Conservation (phyloP, 2,329 filamentous ascomycete genomes). For the Colletotrichum tropicale region DNA sequence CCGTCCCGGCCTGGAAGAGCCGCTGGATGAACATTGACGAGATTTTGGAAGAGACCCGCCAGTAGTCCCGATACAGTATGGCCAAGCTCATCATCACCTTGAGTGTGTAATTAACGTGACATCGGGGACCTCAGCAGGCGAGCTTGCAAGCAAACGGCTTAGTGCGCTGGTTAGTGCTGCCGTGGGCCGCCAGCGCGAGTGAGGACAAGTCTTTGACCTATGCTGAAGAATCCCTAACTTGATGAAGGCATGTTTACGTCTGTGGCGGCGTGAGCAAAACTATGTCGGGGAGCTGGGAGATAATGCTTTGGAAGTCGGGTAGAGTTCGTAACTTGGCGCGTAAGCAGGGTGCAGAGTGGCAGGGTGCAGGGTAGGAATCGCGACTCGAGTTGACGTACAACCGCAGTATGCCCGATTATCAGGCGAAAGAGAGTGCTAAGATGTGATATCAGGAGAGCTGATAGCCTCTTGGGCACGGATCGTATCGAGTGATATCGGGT, state of each 20-base stretch:
- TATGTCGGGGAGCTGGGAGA: neutral
- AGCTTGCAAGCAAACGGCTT: neutral
- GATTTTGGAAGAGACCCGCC: neutral
- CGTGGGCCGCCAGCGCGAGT: neutral
- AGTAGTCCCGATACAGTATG: neutral
- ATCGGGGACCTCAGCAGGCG: neutral
- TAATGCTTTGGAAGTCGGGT: neutral
- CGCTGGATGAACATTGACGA: neutral
- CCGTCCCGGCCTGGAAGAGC: neutral
- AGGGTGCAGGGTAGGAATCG: neutral
- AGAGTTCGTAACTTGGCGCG: neutral
- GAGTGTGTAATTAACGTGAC: neutral
- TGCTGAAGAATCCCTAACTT: constrained; percentile 12
- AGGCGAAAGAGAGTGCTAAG: neutral
- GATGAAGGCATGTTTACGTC: neutral
- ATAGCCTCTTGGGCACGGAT: neutral
- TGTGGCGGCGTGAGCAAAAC: neutral
- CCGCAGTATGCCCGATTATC: neutral
- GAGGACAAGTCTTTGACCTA: neutral
- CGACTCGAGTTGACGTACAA: neutral
- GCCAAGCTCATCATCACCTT: neutral
- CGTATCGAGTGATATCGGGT: neutral
- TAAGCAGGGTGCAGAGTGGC: neutral
- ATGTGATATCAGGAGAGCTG: neutral
- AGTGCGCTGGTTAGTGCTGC: neutral